Percentiles rank a stretch among this genome's conserved stretches.
Evolutionary conservation across 176 grass and related monocot species (phyloP).

Genomic region (Metroxylon sagu): DNA sequence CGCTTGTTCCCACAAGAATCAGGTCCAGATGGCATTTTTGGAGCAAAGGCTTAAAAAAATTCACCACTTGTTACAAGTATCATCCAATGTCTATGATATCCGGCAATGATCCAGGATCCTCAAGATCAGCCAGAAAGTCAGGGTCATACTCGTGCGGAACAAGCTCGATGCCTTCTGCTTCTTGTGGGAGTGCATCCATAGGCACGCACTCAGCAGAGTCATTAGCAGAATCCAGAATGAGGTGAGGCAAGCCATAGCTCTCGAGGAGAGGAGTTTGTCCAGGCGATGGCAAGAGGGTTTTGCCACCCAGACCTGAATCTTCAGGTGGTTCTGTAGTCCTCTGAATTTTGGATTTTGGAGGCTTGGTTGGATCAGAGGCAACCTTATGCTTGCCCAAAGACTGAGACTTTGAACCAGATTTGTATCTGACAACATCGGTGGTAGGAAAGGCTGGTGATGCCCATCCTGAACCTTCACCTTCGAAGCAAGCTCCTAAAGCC

Average conservation of each 20-base stretch:
- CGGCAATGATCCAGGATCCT: slow-evolving; percentile 57
- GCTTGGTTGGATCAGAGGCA: slow-evolving; percentile 45
- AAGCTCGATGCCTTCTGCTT: slow-evolving; percentile 15
- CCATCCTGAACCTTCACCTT: slow-evolving; percentile 81
- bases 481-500: slow-evolving; percentile 71
- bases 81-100: slow-evolving; percentile 86
- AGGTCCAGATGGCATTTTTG: not conserved
- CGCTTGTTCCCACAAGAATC: not conserved
- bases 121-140: slow-evolving; percentile 40
- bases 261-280: slow-evolving; percentile 4
- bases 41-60: not conserved
- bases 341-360: slow-evolving; percentile 60
- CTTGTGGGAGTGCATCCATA: slow-evolving; percentile 21
- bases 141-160: slow-evolving; percentile 40
- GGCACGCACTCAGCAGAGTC: slow-evolving; percentile 33
- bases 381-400: slow-evolving; percentile 61
- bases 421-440: slow-evolving; percentile 29
- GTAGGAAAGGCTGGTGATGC: slow-evolving; percentile 62
- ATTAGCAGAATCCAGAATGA: slow-evolving; percentile 41
- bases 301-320: slow-evolving; percentile 8
- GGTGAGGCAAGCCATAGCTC: slow-evolving; percentile 11
- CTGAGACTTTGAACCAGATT: slow-evolving; percentile 45
- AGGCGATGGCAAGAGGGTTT: slow-evolving; percentile 29
- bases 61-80: not conserved
- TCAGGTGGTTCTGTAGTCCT: slow-evolving; percentile 48